These are phyloP conservation scores for Cryphonectria naterciae DNA, from an alignment of 2,329 filamentous ascomycete genomes.

Conservation along the genomic window DNA sequence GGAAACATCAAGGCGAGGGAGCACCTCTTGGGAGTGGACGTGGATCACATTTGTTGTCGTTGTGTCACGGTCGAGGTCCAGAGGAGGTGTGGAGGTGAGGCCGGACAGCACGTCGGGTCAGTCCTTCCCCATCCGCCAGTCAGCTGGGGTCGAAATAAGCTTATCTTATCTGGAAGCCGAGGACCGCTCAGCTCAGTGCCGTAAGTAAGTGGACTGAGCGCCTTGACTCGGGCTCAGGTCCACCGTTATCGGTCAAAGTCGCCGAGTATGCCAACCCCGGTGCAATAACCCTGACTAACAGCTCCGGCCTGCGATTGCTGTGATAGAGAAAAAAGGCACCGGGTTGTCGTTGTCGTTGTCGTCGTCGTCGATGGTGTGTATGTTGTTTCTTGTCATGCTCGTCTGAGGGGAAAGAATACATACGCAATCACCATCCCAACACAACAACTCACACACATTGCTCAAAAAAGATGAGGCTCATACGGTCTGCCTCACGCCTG, in stretches of 20 bases:
- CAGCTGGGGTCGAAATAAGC: conserved; percentile 12
- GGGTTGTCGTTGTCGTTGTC: not conserved
- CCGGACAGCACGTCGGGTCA: not conserved
- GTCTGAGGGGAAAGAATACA: not conserved
- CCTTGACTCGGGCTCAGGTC: conserved; percentile 8
- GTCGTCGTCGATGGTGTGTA: not conserved
- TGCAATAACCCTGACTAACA: conserved; percentile 11
- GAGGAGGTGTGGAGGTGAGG: not conserved
- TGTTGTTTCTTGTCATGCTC: not conserved
- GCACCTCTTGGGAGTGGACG: not conserved
- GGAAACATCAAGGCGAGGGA: no score
- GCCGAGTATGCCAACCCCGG: not conserved
- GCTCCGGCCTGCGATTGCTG: not conserved
- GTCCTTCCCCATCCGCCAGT: not conserved
- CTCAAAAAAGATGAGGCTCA: conserved; percentile 22
- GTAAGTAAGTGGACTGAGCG: not conserved
- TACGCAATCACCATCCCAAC: not conserved
- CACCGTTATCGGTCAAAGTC: conserved; percentile 17
- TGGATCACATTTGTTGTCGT: not conserved
- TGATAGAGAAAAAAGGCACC: conserved; percentile 9
- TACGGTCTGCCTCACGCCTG: conserved; percentile 14
- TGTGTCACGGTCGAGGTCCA: not conserved
- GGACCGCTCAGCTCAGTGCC: not conserved
- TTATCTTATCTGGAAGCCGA: conserved; percentile 14
- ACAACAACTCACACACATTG: not conserved